phyloP scores from a whole-genome alignment of 2,329 filamentous ascomycete genomes.

The Colletotrichum godetiae region DNA sequence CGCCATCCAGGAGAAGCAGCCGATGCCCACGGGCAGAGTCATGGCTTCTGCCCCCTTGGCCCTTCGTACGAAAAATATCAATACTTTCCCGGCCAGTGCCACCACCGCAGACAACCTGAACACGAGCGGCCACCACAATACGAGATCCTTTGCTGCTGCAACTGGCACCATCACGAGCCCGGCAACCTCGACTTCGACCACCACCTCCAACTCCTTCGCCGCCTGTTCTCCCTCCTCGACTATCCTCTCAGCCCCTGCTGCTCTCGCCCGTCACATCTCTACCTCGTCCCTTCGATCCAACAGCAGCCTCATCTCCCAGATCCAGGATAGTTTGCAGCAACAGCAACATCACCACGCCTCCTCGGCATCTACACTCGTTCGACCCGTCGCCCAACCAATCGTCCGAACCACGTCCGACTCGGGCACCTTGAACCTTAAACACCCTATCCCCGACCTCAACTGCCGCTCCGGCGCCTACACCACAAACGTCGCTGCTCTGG shows the following conservation, averaged over 20 bases:
- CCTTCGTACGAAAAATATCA: slow-evolving; percentile 28
- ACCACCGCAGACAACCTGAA: slow-evolving; percentile 12
- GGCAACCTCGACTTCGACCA: slow-evolving; percentile 13
- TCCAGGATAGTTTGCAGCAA: slow-evolving; percentile 36
- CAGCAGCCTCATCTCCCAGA: slow-evolving; percentile 37
- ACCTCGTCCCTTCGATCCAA: slow-evolving; percentile 28
- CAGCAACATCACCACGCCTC: slow-evolving; percentile 29
- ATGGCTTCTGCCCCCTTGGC: slow-evolving; percentile 15
- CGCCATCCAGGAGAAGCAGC: slow-evolving; percentile 1
- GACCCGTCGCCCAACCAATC: slow-evolving; percentile 52
- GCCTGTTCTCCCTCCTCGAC: slow-evolving; percentile 22
- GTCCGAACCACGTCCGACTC: slow-evolving; percentile 59
- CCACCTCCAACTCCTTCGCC: slow-evolving; percentile 21
- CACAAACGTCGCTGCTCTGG: slow-evolving; percentile 78
- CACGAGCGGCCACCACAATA: slow-evolving; percentile 16
- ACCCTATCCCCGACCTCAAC: slow-evolving; percentile 72
- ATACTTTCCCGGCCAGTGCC: background rate
- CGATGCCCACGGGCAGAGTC: background rate
- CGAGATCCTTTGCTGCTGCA: background rate
- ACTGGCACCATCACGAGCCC: slow-evolving; percentile 21
- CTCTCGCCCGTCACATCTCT: slow-evolving; percentile 25
- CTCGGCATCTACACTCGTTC: slow-evolving; percentile 8
- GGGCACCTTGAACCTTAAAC: slow-evolving; percentile 59
- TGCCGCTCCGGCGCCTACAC: slow-evolving; percentile 70
- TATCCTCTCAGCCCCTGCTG: slow-evolving; percentile 26